phyloP scores from a whole-genome alignment of 345 rosid genomes.

The Excoecaria cochinchinensis region DNA sequence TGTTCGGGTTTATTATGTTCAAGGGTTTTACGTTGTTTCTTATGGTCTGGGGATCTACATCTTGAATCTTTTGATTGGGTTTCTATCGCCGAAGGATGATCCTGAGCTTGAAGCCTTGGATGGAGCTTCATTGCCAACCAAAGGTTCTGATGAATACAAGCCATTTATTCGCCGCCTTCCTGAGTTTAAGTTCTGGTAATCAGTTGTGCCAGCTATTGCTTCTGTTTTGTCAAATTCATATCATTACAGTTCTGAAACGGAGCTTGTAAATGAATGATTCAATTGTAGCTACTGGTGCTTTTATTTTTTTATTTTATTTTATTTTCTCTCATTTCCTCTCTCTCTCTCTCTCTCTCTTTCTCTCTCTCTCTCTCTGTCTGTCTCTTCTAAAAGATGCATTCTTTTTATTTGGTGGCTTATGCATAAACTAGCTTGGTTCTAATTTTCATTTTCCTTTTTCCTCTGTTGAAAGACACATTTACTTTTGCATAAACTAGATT shows the following conservation, averaged over 20 bases:
- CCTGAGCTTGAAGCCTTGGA: constrained; percentile 65
- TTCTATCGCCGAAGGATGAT: constrained; percentile 71
- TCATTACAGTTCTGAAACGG: neutral
- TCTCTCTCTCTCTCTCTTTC: too few species aligned
- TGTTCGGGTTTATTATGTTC: constrained; percentile 48
- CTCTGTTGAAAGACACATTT: neutral
- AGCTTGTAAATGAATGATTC: neutral
- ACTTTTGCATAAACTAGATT: neutral
- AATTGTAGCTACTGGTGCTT: neutral
- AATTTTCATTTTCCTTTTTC: neutral
- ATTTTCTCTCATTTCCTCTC: too few species aligned
- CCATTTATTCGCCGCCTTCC: constrained; percentile 80
- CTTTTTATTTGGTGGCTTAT: neutral
- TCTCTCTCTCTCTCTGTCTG: too few species aligned
- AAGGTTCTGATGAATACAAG: constrained; percentile 57
- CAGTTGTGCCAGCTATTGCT: neutral
- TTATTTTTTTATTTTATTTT: neutral
- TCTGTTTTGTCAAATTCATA: neutral
- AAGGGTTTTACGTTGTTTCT: constrained; percentile 60
- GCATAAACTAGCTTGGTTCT: neutral
- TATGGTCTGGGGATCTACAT: constrained; percentile 73
- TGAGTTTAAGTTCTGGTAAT: constrained; percentile 77
- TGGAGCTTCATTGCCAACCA: constrained; percentile 45
- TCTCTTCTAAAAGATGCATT: too few species aligned
- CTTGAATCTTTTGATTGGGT: constrained; percentile 73